Base-by-base conservation (phyloP, 2,329 filamentous ascomycete species). In the Arthroderma sp. region DNA sequence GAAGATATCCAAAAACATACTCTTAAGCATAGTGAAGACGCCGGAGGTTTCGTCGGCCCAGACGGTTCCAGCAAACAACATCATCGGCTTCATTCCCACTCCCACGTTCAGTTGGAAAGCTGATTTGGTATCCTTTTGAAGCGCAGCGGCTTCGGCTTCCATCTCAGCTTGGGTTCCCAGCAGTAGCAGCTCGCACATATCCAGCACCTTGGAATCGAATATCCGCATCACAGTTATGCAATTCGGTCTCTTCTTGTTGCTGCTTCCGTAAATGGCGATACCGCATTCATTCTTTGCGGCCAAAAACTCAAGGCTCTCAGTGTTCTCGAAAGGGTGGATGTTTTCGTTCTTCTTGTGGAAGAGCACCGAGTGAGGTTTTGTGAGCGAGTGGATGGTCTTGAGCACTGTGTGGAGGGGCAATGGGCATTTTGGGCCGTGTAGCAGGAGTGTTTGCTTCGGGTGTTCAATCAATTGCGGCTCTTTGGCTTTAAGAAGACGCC, bases 181-280 rank as follows among this genome's bases (percentile, higher is more conserved):
- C 59, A 98, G 81, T 69, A 88, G 79, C 66, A 97, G 74, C 79
- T 98, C 93, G 56, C 95, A 77, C 89, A 98, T 95, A 73, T 98
- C 94, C 63, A 97, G 80, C 15, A 95, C 79, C 74, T 93, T 91
- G 76, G 88, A 83, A 66, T 85, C 81, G 71, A 95, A 97, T 44
- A 87, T 87, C 61, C 93, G 84, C 41, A 86, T 79, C 49, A 97
- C 73, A 0, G 90, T 96, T 66, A 98, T 71, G 61, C 85, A 85
- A 73, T 98, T 90, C 4, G 91, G 91, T n/a, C 93, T 81, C 80
- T 97, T 98, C 80, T 97, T 98, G 72, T 81, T 88, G 72, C 85
- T 86, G 70, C 82, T 85, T 55, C 85, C 91, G 66, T 95, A 95
- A 63, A 93, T 80, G 63, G 96, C 80, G 52, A 96, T 77, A 49